Evolutionary conservation across 2,329 filamentous ascomycete genomes (phyloP), one percentile per base, ranked within the genome.

Genomic region (Drechslerella coelobrocha): DNA sequence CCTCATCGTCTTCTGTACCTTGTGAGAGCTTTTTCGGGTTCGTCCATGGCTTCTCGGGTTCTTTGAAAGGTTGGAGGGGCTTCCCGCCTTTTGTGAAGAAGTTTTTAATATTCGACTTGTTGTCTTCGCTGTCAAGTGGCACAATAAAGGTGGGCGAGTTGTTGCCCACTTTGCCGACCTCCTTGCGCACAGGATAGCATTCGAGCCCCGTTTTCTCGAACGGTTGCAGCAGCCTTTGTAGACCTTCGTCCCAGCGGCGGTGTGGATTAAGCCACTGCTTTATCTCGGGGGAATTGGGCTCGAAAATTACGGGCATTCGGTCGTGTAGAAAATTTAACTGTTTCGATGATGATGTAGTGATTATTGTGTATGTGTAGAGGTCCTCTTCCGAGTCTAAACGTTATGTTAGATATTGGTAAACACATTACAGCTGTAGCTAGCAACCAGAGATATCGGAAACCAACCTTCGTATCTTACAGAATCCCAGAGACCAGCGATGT

Each of bases 131-230:
- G 75, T 90, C 84, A 31, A 97, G 80, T 0, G 93, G 93, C 1
- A 96, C 82, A 47, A 97, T 84, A 76, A 97, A 96, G 0, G 84
- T 84, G 0, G 91, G 87, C 19, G 90, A 95, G 78, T 96, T 90
- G 75, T 96, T 96, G 4, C 93, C 92, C 0, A 96, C 92, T 80
- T 96, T 97, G 0, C 92, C 92, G 0, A 97, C 93, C 2, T 94
- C 92, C 77, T 91, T 90, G 75, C 84, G 87, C 1, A 99, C 94
- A 0, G 89, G 87, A 77, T 96, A 97, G 57, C 90, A 87, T 60
- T 95, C 91, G 7, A 99, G 81, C 60, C 90, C 88, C 2, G 90
- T 90, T 29, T 72, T 72, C 3, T 85, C 80, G 73, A 87, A 96
- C 0, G 94, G 92, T 76, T 85, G 88, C n/a, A 97, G 81, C 0